Base-by-base conservation (phyloP, 2,329 filamentous ascomycete species). In the Penicillium aurantiogriseum region DNA sequence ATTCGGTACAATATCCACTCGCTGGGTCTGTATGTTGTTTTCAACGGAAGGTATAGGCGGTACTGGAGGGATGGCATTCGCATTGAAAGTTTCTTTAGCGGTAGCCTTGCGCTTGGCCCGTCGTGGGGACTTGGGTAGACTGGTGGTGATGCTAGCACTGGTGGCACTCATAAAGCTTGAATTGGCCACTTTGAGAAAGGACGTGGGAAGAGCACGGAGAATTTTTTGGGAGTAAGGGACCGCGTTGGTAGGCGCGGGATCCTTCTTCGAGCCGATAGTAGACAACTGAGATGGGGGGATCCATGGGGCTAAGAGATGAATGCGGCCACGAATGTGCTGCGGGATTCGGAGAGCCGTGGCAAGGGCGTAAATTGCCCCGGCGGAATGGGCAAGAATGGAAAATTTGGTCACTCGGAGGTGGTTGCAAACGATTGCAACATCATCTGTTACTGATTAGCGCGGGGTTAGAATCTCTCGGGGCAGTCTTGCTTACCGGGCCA, bases 321-420 rank as follows among this genome's bases (percentile, higher is more conserved):
- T 94, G 52, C 91, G 88, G 21, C 94, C 94, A 6, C 92, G 88
- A 60, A 99, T 95, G 69, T 97, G 91, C 68, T 97, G 92, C 4
- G 94, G 94, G 85, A 99, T 96, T 44, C 94, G 90, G 44, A 99
- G 81, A 0, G 94, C 94, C 0, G 94, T 97, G 0, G 94, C 94
- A 19, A 99, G 83, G 2, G 94, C 94, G 71, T 99, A 99, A 51
- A 99, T 96, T n/a, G 94, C 93, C 17, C 94, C 94, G 0, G 94
- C 94, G 0, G 93, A 97, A 74, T 99, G 94, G 2, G 94, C 94
- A 2, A 99, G 83, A 21, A 99, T 90, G 7, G 93, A 97, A 71
- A 99, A 99, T 65, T 96, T 96, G 11, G 88, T 94, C 62, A 99
- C 95, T 66, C 91, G 92, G 44, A 99, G 82, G 15, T 89, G 82